Base-by-base conservation (phyloP, 2,329 filamentous ascomycete genomes). In the Aureobasidium musti region DNA sequence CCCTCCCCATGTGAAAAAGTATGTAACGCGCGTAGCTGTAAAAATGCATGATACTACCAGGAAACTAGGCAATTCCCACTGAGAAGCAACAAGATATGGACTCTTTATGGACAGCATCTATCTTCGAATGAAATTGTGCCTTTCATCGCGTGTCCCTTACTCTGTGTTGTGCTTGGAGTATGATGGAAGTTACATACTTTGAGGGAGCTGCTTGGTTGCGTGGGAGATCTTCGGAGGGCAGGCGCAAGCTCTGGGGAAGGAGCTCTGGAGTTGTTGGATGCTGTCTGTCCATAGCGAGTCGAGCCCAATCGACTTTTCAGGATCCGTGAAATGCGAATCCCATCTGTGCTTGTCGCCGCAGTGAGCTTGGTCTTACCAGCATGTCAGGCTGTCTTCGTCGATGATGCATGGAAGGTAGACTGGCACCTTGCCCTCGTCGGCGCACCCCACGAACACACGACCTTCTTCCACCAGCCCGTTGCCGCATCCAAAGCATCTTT, bases 361-460 rank as follows among this genome's bases (percentile, higher is more conserved):
- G 76, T 76, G 72, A 76, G 76, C 69, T 75, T 76, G 67, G 77
- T 87, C 73, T 80, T 81, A 71, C 76, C 82, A 72, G 74, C 82
- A 75, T 81, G 86, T 61, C 76, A 79, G 74, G 91, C 92, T 70
- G 87, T 98, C 68, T 97, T 92, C 81, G 84, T 86, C 72, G 95
- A 99, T 76, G 94, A 99, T 78, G 92, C 96, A 71, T 93, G 89
- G 81, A 86, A 91, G 73, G 86, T 96, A 77, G 95, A 99, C 80
- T 98, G 92, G 81, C 94, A 98, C 80, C 88, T 96, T 81, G 87
- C 91, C 70, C 88, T 98, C 57, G 82, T 99, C 74, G 95, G 95
- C 74, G 80, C 91, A 43, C 92, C 95, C 65, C 89, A 90, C 76
- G 82, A 86, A 76, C 87, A 91, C 69, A 91, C 91, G 68, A 97